phyloP scores from a whole-genome alignment of 2,329 filamentous ascomycete genomes.

The Sporothrix brunneoviolacea region DNA sequence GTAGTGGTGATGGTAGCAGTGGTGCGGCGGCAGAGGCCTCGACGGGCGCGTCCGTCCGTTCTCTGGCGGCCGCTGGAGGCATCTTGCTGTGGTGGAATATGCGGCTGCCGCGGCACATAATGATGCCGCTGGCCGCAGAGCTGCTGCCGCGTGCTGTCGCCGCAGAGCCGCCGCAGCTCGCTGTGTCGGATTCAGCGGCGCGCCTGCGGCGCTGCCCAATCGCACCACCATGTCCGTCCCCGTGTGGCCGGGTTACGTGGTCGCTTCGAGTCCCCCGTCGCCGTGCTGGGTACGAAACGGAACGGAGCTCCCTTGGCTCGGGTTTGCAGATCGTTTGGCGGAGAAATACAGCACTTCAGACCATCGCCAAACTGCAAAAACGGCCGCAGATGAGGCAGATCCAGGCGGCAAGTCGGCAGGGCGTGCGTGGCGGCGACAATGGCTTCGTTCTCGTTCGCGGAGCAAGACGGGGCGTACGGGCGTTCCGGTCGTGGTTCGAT shows the following conservation, averaged over 20 bases:
- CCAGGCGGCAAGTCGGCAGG: not conserved
- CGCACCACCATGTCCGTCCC: constrained; percentile 3
- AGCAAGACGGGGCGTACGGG: not conserved
- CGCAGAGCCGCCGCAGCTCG: constrained; percentile 1
- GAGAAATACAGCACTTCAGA: too few relatives aligned
- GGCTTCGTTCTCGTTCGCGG: not conserved
- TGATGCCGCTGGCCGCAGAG: not conserved
- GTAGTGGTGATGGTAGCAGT: not conserved
- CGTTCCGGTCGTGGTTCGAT: constrained; percentile 4
- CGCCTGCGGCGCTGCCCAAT: constrained; percentile 1
- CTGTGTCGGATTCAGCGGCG: constrained; percentile 6
- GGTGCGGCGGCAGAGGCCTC: not conserved
- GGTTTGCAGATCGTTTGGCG: not conserved
- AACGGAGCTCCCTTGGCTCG: not conserved
- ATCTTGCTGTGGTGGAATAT: constrained; percentile 1
- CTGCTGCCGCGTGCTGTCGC: not conserved
- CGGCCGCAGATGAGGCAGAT: too few relatives aligned
- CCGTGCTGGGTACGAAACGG: too few relatives aligned
- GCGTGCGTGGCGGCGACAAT: constrained; percentile 1
- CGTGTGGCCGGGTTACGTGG: too few relatives aligned
- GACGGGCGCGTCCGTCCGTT: not conserved
- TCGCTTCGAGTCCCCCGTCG: too few relatives aligned
- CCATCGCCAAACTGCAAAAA: too few relatives aligned
- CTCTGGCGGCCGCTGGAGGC: not conserved
- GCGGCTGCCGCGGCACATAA: not conserved